These are phyloP conservation scores for Speleostelium caveatum DNA, from an alignment of 78 protist genomes.

Conservation along the genomic window DNA sequence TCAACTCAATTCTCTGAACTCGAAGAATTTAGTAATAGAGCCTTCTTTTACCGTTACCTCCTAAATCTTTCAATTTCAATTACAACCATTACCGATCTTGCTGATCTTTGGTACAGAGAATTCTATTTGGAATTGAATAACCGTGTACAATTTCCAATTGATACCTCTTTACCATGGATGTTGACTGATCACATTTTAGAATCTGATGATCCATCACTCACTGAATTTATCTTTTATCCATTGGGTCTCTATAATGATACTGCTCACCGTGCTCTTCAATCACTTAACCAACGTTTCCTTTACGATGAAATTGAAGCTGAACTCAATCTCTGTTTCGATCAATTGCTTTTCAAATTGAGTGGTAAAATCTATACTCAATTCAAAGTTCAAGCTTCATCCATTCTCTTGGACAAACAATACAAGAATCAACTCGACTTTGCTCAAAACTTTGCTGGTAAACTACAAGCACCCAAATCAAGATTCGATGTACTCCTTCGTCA, in stretches of 20 bases:
- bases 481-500: constrained; percentile 87
- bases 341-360: constrained; percentile 86
- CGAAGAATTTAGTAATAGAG: constrained; percentile 21
- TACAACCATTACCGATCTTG: constrained; percentile 81
- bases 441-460: constrained; percentile 41
- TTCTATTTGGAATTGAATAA: constrained; percentile 89
- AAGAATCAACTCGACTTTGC: constrained; percentile 48
- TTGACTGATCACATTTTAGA: constrained; percentile 88
- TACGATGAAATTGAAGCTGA: constrained; percentile 95
- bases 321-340: constrained; percentile 92
- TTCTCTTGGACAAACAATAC: constrained; percentile 80
- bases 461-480: constrained; percentile 78
- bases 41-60: constrained; percentile 72
- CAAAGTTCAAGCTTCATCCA: constrained; percentile 79
- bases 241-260: constrained; percentile 94
- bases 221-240: constrained; percentile 86
- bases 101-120: constrained; percentile 93
- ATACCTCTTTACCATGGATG: constrained; percentile 93
- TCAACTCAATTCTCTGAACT: constrained; percentile 6
- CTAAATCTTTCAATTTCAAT: constrained; percentile 43
- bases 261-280: constrained; percentile 82
- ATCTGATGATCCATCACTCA: constrained; percentile 56
- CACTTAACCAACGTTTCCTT: constrained; percentile 80
- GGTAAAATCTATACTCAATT: constrained; percentile 84
- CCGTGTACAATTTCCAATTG: constrained; percentile 92